Base-by-base conservation (phyloP, 768 basidiomycete species). In the Leccinum uliginosum region DNA sequence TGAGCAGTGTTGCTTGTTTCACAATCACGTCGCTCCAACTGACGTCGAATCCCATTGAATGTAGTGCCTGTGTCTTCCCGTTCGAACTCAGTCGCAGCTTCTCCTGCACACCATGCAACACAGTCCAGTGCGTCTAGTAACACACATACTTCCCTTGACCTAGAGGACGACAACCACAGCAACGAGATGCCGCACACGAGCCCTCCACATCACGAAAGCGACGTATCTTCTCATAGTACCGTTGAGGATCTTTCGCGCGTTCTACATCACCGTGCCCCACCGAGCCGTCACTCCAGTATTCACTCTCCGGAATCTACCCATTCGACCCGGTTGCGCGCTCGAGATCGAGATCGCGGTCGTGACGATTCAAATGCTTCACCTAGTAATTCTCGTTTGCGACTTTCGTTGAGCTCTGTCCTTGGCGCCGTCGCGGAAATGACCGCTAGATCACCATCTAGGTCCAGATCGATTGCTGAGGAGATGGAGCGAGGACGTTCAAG, bases 391-490 rank as follows among this genome's bases (percentile, higher is more conserved):
- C 67, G 58, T 51, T 58, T 62, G 1, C 69, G 58, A 17, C 54
- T 60, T 43, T 60, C 67, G 19, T 38, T 70, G 8, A 17, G 48
- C 19, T 54, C 56, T 11, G 58, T 68, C 46, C 49, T 70, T 1
- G 62, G 51, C 11, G 56, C 59, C 11, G 62, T 70, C n/a, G 59
- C 23, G 32, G 67, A 61, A 11, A 60, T 59, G 10, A 19, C 68
- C 0, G 60, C 65, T 6, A 57, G 59, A 57, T 6, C 57, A 47
- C 48, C 61, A 15, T 59, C 65, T 5, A 55, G 19, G 30, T 48
- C 65, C 2, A 46, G 57, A 14, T 73, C 17, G 74, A 77, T 10
- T 57, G 58, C 75, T 5, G 77, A 79, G 44, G 68, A 71, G 45
- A 50, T 26, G 26, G 69, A 59, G 23, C 65, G 63, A 30, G 67